Evolutionary conservation across 1,284 basidiomycete genomes (phyloP).

Genomic region (Apiotrichum gamsii): DNA sequence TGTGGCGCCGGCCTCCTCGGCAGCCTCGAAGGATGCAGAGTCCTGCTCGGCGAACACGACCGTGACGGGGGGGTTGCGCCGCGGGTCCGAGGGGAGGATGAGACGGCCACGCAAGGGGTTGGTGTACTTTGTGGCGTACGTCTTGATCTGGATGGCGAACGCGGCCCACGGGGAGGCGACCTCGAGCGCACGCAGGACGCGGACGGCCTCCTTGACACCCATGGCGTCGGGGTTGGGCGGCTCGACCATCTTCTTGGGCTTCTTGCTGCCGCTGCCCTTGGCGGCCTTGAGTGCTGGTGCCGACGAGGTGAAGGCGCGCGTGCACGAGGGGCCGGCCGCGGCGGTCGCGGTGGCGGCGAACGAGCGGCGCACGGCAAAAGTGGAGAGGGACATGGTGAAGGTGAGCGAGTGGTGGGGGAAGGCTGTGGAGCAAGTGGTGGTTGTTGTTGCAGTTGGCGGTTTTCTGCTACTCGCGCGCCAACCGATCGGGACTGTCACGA

Average conservation of each 20-base stretch:
- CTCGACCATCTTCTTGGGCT: conserved; percentile 6
- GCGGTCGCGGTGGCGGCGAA: not conserved
- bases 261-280: conserved; percentile 1
- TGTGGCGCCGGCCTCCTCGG: conserved; percentile 72
- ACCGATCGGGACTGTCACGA: too few relatives aligned
- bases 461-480: too few relatives aligned
- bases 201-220: conserved; percentile 34
- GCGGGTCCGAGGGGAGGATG: conserved; percentile 65
- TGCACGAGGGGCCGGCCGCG: conserved; percentile 7
- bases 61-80: conserved; percentile 59
- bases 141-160: conserved; percentile 73
- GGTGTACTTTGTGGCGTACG: conserved; percentile 65
- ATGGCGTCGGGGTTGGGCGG: conserved; percentile 29
- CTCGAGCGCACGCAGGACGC: conserved; percentile 57
- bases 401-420: too few relatives aligned
- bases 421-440: too few relatives aligned
- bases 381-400: conserved; percentile 8
- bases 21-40: conserved; percentile 52
- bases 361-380: conserved; percentile 7
- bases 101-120: conserved; percentile 73
- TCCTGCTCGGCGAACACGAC: conserved; percentile 72
- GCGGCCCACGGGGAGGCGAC: conserved; percentile 65
- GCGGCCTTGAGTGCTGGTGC: not conserved
- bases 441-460: too few relatives aligned
- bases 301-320: not conserved